Conservation (phyloP, 495 filamentous ascomycete species). For the Aspergillus affinis region DNA sequence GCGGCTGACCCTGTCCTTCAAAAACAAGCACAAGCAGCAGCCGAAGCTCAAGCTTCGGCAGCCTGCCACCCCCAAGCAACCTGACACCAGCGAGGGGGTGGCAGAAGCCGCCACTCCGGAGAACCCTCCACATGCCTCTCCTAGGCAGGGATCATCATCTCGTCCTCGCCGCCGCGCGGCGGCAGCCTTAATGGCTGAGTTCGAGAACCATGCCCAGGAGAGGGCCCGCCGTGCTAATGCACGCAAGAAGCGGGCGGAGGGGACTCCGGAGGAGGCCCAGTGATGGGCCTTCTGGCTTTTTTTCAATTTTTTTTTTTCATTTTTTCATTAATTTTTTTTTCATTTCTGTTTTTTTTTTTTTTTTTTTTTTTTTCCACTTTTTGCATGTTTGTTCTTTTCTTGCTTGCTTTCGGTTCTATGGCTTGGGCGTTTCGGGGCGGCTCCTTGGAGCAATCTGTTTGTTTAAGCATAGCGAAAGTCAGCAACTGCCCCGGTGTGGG, state of each 20-base stretch:
- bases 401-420: not conserved
- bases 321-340: not conserved
- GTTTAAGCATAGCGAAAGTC: not conserved
- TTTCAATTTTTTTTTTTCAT: not conserved
- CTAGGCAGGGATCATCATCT: not conserved
- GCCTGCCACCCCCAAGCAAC: not conserved
- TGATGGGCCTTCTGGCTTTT: not conserved
- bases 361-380: not conserved
- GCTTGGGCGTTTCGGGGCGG: not conserved
- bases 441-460: not conserved
- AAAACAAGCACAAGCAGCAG: not conserved
- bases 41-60: not conserved
- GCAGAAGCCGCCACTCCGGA: not conserved
- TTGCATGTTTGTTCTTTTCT: not conserved
- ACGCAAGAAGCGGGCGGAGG: constrained; percentile 10
- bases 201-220: constrained; percentile 20
- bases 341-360: not conserved
- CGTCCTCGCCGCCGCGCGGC: constrained; percentile 26
- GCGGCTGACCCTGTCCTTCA: constrained; percentile 1
- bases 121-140: not conserved
- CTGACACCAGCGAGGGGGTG: not conserved
- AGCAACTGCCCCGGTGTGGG: not conserved
- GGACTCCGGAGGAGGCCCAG: not conserved
- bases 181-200: constrained; percentile 21
- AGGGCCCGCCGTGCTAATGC: constrained; percentile 22